Conservation (phyloP, 768 basidiomycete genomes). For the Amanita rubescens region DNA sequence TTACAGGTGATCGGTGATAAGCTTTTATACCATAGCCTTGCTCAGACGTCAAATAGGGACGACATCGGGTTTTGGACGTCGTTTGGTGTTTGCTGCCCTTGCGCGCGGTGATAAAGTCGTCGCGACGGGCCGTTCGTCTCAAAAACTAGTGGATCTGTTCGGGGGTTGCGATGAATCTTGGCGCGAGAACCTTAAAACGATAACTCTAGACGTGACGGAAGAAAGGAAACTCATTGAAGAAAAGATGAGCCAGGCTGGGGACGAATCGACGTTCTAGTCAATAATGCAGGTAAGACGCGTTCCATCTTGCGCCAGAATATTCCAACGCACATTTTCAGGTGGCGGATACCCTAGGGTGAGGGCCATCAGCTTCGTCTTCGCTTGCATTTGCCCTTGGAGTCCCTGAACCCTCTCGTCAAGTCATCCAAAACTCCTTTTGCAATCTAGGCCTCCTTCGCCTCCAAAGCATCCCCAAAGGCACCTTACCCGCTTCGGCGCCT, state of each 20-base stretch:
- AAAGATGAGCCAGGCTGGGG: constrained; percentile 47
- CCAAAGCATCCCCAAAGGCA: too few species aligned
- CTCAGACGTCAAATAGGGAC: constrained; percentile 29
- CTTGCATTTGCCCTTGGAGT: too few species aligned
- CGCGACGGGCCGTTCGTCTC: constrained; percentile 44
- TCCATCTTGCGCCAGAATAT: not conserved
- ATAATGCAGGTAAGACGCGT: constrained; percentile 44
- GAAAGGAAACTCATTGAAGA: constrained; percentile 33
- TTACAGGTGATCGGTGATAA: constrained; percentile 14
- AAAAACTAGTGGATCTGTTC: constrained; percentile 31
- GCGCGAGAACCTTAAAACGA: constrained; percentile 31
- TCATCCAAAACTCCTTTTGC: too few species aligned
- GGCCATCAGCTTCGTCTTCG: too few species aligned
- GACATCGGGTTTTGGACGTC: constrained; percentile 53
- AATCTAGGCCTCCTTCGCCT: too few species aligned
- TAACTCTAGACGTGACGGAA: constrained; percentile 47
- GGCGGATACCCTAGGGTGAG: constrained; percentile 32
- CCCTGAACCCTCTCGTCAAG: too few species aligned
- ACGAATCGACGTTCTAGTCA: constrained; percentile 53
- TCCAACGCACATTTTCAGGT: constrained; percentile 15
- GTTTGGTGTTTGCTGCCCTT: constrained; percentile 37
- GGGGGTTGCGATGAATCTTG: not conserved
- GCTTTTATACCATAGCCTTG: not conserved
- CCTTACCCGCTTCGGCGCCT: too few species aligned
- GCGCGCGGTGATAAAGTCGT: constrained; percentile 56